A percentile compares a stretch with the other conserved stretches of the same genome.
Evolutionary conservation across 148 eudicot genomes (phyloP).

Genomic region (Cornus suecica): DNA sequence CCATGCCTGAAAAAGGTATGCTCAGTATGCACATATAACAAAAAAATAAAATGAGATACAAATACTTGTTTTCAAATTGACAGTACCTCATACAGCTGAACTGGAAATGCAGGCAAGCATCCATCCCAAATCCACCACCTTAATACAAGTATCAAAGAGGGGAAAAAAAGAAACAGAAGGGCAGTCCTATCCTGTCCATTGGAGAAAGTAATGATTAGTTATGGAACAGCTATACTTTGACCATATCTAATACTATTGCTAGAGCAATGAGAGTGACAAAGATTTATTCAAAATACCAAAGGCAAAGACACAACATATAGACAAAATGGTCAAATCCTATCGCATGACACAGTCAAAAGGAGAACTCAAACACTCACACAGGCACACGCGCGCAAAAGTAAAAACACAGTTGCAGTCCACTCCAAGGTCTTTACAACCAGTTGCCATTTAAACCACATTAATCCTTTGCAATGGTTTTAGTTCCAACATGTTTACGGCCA

Average conservation of each 20-base stretch:
- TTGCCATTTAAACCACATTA: slow-evolving; percentile 1
- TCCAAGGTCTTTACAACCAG: background rate
- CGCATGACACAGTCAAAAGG: background rate
- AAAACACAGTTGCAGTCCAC: background rate
- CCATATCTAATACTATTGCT: background rate
- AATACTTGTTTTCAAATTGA: background rate
- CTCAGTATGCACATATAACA: slow-evolving; percentile 14
- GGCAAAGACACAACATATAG: background rate
- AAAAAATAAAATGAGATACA: background rate
- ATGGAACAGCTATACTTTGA: background rate
- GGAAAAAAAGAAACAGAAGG: slow-evolving; percentile 76
- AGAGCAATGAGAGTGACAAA: background rate
- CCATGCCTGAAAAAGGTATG: slow-evolving; percentile 73
- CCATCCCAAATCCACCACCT: slow-evolving; percentile 76
- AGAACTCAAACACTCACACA: background rate
- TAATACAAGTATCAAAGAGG: slow-evolving; percentile 56
- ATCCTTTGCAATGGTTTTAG: background rate
- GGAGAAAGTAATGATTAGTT: background rate
- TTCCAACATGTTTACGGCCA: background rate
- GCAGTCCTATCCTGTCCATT: slow-evolving; percentile 88
- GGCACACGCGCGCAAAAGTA: background rate
- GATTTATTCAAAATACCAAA: background rate
- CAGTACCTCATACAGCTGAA: slow-evolving; percentile 85
- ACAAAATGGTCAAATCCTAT: background rate
- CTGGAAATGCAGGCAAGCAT: slow-evolving; percentile 95